Evolutionary conservation across 148 eudicot species (phyloP).

Genomic region (Diospyros kaki): DNA sequence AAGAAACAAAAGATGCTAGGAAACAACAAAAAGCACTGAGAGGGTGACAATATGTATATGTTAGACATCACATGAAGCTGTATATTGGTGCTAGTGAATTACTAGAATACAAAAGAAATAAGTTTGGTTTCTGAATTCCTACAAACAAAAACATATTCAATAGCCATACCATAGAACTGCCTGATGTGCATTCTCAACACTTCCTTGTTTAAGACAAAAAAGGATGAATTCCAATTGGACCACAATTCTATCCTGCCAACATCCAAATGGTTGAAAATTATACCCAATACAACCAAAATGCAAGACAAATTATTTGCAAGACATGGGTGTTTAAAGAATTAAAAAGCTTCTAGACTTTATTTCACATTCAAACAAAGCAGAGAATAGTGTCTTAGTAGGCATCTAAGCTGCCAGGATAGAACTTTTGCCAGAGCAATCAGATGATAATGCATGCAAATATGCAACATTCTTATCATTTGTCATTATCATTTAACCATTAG

Average conservation of each 20-base stretch:
- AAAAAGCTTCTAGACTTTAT: background rate
- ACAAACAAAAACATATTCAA: background rate
- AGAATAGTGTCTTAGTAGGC: background rate
- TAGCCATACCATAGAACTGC: constrained; percentile 39
- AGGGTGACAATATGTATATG: background rate
- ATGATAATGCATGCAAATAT: background rate
- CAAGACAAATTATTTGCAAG: background rate
- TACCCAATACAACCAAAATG: background rate
- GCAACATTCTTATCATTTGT: background rate
- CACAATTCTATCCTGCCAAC: constrained; percentile 55
- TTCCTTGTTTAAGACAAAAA: constrained; percentile 46
- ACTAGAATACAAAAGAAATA: background rate
- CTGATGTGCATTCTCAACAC: constrained; percentile 36
- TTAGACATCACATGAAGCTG: background rate
- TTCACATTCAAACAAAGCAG: constrained; percentile 3
- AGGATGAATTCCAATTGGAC: constrained; percentile 53
- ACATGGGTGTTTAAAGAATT: background rate
- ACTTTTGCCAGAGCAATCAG: background rate
- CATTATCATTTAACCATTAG: background rate
- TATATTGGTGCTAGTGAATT: background rate
- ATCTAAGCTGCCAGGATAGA: background rate
- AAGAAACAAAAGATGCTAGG: no score
- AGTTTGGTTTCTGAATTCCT: background rate
- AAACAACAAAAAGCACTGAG: no score
- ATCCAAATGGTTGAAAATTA: constrained; percentile 13